A percentile compares a stretch with the other conserved stretches of the same genome.
Conservation (phyloP, 108 stramenopile genomes). For the Nitzschia palea region DNA sequence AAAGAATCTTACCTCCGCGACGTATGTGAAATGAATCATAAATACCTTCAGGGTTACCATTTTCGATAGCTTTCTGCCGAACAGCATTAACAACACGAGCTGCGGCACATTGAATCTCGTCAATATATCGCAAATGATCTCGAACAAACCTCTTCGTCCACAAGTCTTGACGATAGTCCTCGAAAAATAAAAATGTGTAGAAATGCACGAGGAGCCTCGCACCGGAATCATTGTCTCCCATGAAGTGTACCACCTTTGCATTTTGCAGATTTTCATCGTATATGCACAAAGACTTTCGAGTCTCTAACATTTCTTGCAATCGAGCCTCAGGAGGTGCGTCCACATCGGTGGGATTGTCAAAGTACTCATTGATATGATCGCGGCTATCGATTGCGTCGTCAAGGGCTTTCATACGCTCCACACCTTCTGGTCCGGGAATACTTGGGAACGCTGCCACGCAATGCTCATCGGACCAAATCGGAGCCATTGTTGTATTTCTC, state of each 20-base stretch:
- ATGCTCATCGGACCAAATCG: constrained; percentile 53
- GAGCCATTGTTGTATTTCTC: constrained; percentile 12
- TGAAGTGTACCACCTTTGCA: constrained; percentile 47
- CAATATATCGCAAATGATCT: constrained; percentile 75
- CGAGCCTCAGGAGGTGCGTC: constrained; percentile 51
- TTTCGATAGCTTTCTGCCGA: constrained; percentile 34
- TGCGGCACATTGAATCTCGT: constrained; percentile 82
- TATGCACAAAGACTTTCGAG: constrained; percentile 49
- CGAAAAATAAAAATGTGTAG: constrained; percentile 81
- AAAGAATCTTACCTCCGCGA: constrained; percentile 64
- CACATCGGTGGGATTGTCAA: constrained; percentile 28
- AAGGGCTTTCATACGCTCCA: constrained; percentile 45
- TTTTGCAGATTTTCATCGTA: constrained; percentile 58
- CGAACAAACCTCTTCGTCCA: constrained; percentile 77
- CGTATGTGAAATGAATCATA: constrained; percentile 64
- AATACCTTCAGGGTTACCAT: not conserved
- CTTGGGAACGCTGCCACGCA: constrained; percentile 82
- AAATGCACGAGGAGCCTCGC: constrained; percentile 68
- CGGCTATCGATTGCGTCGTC: constrained; percentile 23
- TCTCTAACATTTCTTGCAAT: constrained; percentile 51
- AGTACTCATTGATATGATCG: not conserved
- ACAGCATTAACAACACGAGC: constrained; percentile 68
- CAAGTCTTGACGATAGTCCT: constrained; percentile 68
- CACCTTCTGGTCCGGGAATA: constrained; percentile 47
- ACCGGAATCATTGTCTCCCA: constrained; percentile 44